Evolutionary conservation across 192 early-diverging fungal genomes (phyloP), one percentile per base, ranked within the genome.

Genomic region (Lunasporangiospora selenospora): DNA sequence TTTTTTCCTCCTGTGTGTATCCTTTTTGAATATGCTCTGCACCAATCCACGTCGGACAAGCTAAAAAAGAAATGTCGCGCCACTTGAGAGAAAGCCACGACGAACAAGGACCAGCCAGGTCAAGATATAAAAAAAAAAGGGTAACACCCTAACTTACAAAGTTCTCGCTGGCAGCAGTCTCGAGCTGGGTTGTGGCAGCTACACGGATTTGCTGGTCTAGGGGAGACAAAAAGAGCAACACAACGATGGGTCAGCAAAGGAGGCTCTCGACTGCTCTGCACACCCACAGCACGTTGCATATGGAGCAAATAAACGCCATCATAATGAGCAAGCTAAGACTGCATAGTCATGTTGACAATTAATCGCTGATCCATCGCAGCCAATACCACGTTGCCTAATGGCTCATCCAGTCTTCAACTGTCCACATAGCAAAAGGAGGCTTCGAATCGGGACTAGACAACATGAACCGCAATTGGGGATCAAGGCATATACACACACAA

Each of bases 171-270:
- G 87, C 84, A 33, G 89, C 90, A 13, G 62, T 65, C 77, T 94
- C 87, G 42, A 97, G 84, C 52, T 90, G 82, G 18, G 77, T 81
- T 41, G 87, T 88, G 41, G 95, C 93, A 70, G 92, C 87, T 66
- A 92, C 88, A 79, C 93, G 94, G 78, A 88, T 85, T 32, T 79
- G 61, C 58, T 80, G 81, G 81, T 94, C 93, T 88, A 63, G 16
- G 38, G 40, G 2, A n/a, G 3, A 24, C 4, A 9, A 36, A 23
- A 1, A 38, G 32, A 39, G 13, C 6, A 34, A 47, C 6, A 55
- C 41, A 23, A 18, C n/a, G 10, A 31, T 32, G 38, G 16, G 29
- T 32, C 24, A 44, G 60, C 34, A 10, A 43, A n/a, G 43, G 27
- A 18, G 40, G n/a, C n/a, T n/a, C n/a, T n/a, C n/a, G n/a, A n/a